Conservation (phyloP, 192 early-diverging fungal genomes). For the Coemansia sp. region DNA sequence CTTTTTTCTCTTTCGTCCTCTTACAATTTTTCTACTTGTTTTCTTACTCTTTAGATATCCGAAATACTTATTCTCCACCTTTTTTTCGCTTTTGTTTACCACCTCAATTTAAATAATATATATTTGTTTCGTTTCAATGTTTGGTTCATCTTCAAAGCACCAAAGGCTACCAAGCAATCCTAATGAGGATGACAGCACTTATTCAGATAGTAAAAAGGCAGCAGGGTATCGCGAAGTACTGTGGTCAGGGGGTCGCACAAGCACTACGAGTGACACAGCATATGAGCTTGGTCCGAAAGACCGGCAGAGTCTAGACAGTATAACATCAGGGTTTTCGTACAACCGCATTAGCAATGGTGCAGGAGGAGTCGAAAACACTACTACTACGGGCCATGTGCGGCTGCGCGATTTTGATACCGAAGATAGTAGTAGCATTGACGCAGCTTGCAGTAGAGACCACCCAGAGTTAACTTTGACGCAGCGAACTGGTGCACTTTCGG, state of each 20-base stretch:
- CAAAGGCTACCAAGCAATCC: constrained; percentile 8
- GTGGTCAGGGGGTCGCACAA: not conserved
- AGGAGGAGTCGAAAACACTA: not conserved
- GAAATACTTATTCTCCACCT: no score
- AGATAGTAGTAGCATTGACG: constrained; percentile 10
- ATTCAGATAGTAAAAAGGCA: not conserved
- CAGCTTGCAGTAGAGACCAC: constrained; percentile 9
- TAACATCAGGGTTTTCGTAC: constrained; percentile 2
- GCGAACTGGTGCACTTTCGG: constrained; percentile 1
- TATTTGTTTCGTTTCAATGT: not conserved
- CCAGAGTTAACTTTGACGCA: not conserved
- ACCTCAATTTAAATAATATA: no score
- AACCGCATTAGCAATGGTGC: not conserved
- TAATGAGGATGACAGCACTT: constrained; percentile 6
- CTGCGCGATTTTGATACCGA: constrained; percentile 4
- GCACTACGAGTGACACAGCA: constrained; percentile 4
- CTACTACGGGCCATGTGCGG: constrained; percentile 4
- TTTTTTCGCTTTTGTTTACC: no score
- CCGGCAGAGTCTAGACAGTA: constrained; percentile 10
- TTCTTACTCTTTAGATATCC: no score
- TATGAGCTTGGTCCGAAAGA: constrained; percentile 11
- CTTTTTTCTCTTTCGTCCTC: no score
- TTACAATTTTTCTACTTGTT: no score
- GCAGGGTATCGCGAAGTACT: not conserved
- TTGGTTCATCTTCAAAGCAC: constrained; percentile 13